Evolutionary conservation across 768 basidiomycete genomes (phyloP), one percentile per base, ranked within the genome.

Genomic region (Pleurotus cornucopiae): DNA sequence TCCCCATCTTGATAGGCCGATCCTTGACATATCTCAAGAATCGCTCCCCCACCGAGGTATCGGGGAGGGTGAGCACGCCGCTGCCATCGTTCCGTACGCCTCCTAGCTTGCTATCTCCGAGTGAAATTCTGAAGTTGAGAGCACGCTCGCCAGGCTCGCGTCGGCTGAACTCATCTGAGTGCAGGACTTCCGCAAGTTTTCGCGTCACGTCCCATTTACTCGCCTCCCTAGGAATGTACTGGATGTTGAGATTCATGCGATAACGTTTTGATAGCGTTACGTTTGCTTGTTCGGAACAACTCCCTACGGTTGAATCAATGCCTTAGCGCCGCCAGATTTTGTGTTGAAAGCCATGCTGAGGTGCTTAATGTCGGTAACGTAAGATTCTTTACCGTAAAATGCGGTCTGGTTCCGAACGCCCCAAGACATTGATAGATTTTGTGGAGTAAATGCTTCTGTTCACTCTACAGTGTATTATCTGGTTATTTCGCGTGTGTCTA

Each of bases 41-140:
- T 57, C 70, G 79, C 3, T 55, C 52, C 2, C 79, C 84, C 26
- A 80, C 60, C 0, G 63, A 57, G 3, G 46, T 58, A 3, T 63
- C 66, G 3, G 79, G 78, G 2, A 83, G 49, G 1, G 69, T 77
- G 41, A 82, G 56, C 7, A 59, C 58, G 3, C 78, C 78, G 1
- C 64, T 71, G 1, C 87, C 85, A 61, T 82, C 71, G 65, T 90
- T 88, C 7, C 79, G 71, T 13, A 81, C 73, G 3, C 81, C 81
- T 6, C 74, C 75, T 0, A 73, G 71, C 52, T 69, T 69, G 58
- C 76, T 77, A 52, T 69, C 63, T 49, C 83, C 77, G n/a, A 91
- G 71, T 14, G 49, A 63, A 53, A 91, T 79, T 43, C 69, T 61
- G 68, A 91, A 91, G 59, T 91, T 91, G 37, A 87, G 73, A 54